Evolutionary conservation across 1,284 basidiomycete genomes (phyloP), one percentile per base, ranked within the genome.

Genomic region (Sporisorium scitamineum): DNA sequence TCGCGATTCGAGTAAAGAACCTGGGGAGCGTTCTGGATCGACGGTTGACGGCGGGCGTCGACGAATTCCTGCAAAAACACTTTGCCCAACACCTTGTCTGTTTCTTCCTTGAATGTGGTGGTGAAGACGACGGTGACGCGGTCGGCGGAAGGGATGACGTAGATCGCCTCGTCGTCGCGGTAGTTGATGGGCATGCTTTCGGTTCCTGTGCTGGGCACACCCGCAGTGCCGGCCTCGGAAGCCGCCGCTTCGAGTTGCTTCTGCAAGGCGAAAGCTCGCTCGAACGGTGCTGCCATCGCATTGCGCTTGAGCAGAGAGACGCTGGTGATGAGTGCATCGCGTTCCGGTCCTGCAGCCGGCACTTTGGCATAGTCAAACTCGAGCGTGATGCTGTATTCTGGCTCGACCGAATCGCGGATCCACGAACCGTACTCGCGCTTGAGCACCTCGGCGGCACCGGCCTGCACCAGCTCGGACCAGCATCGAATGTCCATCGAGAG

Each of bases 21-120:
- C 87, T 99, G 97, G 0, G 97, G 97, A 0, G 97, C 97, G 78
- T 93, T 95, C 87, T 99, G 97, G 71, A 99, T 93, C 18, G 92
- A 91, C 1, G 95, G 94, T 70, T 94, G 90, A 70, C 94, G 90
- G 64, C 96, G 90, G 10, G 97, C 96, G 88, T 99, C 97, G 48
- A 98, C 97, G 80, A 99, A 99, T 90, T 99, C 97, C 89, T 99
- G 97, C 68, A 99, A 87, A 88, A 99, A 99, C 7, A 99, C 93
- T 83, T 95, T 95, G 26, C 97, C 97, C 85, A 95, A 94, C 56
- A 98, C 93, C 61, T 94, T 90, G 87, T 99, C 97, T 7, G 96
- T 97, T 87, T 99, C 97, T 82, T 99, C 97, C 81, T 93, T 90
- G 88, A 99, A 99, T 50, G 95, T 90, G 13, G 97, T 99, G 5